Percentiles rank a stretch among this genome's conserved stretches.
Conservation (phyloP, 306 rosid genomes). For the Benincasa hispida region DNA sequence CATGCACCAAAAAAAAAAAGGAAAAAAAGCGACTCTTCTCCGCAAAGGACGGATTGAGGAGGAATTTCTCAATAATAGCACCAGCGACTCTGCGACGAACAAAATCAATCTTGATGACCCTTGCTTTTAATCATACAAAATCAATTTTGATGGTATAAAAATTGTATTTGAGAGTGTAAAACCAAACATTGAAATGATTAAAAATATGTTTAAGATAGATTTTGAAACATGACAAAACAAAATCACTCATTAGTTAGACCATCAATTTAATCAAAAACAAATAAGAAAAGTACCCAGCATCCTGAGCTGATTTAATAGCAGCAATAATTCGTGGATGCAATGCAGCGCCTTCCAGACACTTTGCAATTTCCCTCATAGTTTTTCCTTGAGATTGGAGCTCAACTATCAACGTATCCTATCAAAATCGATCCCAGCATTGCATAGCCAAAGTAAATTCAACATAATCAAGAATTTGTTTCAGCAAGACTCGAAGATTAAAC, state of each 20-base stretch:
- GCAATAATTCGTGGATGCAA: slow-evolving; percentile 41
- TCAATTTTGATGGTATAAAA: too few species aligned
- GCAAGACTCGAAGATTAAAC: neutral
- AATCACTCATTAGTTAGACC: neutral
- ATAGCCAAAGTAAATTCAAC: neutral
- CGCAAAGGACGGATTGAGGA: too few species aligned
- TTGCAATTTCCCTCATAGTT: slow-evolving; percentile 23
- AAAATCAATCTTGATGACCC: too few species aligned
- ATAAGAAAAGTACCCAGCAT: slow-evolving; percentile 31
- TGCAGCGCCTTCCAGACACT: slow-evolving; percentile 35
- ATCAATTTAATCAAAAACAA: neutral
- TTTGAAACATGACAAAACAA: neutral
- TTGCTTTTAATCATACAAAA: neutral
- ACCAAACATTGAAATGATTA: neutral
- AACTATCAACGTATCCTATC: slow-evolving; percentile 46
- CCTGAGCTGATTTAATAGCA: slow-evolving; percentile 53
- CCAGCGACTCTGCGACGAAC: too few species aligned
- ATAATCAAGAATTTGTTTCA: neutral
- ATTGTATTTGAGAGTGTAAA: too few species aligned
- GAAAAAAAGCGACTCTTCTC: too few species aligned
- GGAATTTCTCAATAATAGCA: too few species aligned
- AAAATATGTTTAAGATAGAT: neutral
- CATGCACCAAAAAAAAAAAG: too few species aligned
- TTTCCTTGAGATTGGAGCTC: slow-evolving; percentile 61
- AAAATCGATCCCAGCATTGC: neutral